A percentile compares a stretch with the other conserved stretches of the same genome.
These are phyloP conservation scores for Pythium sp. DNA, from an alignment of 352 stramenopile genomes.

Conservation along the genomic window DNA sequence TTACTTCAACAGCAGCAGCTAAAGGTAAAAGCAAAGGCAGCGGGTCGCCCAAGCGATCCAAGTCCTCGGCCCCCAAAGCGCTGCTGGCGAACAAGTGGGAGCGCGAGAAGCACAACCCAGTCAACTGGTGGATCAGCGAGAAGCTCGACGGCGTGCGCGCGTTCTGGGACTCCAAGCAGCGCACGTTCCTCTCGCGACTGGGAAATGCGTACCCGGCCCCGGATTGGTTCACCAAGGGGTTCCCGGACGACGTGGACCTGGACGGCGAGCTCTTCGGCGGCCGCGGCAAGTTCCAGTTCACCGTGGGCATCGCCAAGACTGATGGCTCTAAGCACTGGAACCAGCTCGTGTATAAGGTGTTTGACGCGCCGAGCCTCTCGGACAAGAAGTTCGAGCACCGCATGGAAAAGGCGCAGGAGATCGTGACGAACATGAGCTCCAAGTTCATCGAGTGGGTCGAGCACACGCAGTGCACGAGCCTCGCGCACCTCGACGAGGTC, in stretches of 20 bases:
- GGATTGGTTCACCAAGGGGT: conserved; percentile 48
- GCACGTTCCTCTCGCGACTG: conserved; percentile 53
- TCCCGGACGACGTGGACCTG: conserved; percentile 59
- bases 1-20: conserved; percentile 5
- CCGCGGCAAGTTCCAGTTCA: conserved; percentile 59
- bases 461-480: conserved; percentile 51
- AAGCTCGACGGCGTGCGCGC: conserved; percentile 75
- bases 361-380: conserved; percentile 52
- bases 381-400: conserved; percentile 57
- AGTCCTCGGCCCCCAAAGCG: conserved; percentile 40
- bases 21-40: conserved; percentile 17
- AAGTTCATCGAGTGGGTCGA: conserved; percentile 59
- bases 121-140: conserved; percentile 72
- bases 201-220: conserved; percentile 67
- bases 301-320: conserved; percentile 62
- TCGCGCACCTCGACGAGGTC: conserved; percentile 45
- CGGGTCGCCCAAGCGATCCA: conserved; percentile 15
- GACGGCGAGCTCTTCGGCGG: conserved; percentile 75
- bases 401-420: conserved; percentile 31
- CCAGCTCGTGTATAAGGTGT: conserved; percentile 67
- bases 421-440: conserved; percentile 27
- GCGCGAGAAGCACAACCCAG: conserved; percentile 49
- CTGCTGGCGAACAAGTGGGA: conserved; percentile 73
- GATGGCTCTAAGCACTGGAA: conserved; percentile 50
- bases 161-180: conserved; percentile 53